Conservation (phyloP, 2,329 filamentous ascomycete genomes). For the Fusarium buxicola region DNA sequence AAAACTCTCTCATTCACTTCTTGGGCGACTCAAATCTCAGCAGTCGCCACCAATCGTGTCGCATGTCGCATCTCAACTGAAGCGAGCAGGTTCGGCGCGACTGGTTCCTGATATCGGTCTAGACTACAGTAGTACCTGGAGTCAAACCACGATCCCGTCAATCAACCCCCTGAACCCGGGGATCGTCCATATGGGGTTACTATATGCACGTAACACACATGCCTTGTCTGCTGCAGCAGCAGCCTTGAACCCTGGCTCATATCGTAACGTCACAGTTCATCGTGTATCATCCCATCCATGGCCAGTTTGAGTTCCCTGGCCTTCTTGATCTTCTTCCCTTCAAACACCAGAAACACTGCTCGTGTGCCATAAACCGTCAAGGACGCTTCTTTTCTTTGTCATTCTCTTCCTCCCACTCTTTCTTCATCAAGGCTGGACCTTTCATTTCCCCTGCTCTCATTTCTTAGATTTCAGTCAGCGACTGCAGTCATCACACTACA, state of each 20-base stretch:
- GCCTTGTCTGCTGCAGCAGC: constrained; percentile 11
- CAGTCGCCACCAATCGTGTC: not conserved
- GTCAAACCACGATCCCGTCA: constrained; percentile 29
- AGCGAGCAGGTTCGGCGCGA: not conserved
- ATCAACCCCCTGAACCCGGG: constrained; percentile 28
- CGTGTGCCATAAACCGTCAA: constrained; percentile 35
- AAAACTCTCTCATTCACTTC: constrained; percentile 9
- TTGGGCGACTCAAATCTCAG: not conserved
- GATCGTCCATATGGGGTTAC: constrained; percentile 23
- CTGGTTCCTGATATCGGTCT: constrained; percentile 22
- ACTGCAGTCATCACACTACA: constrained; percentile 33
- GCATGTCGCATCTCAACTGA: constrained; percentile 3
- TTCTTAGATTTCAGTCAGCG: constrained; percentile 37
- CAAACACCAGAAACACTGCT: constrained; percentile 20
- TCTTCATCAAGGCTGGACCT: constrained; percentile 43
- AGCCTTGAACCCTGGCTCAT: constrained; percentile 25
- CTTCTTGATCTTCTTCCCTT: constrained; percentile 31
- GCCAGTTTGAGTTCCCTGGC: constrained; percentile 20
- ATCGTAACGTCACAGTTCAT: constrained; percentile 34
- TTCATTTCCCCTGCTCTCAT: constrained; percentile 33
- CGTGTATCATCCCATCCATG: constrained; percentile 34
- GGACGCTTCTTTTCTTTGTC: constrained; percentile 29
- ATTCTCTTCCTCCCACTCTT: constrained; percentile 35
- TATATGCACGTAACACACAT: constrained; percentile 11
- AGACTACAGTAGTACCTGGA: too few species aligned